These are phyloP conservation scores for Tolypocladium nubicola DNA, from an alignment of 2,329 filamentous ascomycete species.

Conservation along the genomic window DNA sequence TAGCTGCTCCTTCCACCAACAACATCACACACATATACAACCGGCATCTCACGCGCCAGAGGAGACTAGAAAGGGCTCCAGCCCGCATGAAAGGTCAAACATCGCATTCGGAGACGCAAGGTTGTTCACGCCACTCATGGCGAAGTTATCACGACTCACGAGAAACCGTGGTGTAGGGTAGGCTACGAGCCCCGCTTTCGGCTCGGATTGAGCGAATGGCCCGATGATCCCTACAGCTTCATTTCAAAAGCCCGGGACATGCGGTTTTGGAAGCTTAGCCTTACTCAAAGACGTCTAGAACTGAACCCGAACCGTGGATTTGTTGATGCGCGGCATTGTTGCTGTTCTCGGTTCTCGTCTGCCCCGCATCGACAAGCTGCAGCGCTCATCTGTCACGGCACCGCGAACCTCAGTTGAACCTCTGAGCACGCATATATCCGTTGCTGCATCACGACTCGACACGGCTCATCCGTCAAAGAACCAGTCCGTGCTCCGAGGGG, in stretches of 20 bases:
- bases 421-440: background rate
- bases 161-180: background rate
- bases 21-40: no score
- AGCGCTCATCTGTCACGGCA: background rate
- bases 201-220: background rate
- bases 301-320: background rate
- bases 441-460: background rate
- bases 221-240: background rate
- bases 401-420: background rate
- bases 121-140: no score
- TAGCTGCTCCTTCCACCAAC: no score
- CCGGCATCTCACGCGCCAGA: no score
- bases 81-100: no score
- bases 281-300: background rate
- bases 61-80: no score
- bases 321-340: background rate
- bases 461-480: background rate
- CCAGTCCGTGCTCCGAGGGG: background rate
- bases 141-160: no score
- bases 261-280: no score
- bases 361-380: background rate
- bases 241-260: background rate
- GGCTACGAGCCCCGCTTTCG: background rate
- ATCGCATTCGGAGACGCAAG: no score
- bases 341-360: background rate